Evolutionary conservation across 495 filamentous ascomycete genomes (phyloP).

Genomic region (Evernia prunastri): DNA sequence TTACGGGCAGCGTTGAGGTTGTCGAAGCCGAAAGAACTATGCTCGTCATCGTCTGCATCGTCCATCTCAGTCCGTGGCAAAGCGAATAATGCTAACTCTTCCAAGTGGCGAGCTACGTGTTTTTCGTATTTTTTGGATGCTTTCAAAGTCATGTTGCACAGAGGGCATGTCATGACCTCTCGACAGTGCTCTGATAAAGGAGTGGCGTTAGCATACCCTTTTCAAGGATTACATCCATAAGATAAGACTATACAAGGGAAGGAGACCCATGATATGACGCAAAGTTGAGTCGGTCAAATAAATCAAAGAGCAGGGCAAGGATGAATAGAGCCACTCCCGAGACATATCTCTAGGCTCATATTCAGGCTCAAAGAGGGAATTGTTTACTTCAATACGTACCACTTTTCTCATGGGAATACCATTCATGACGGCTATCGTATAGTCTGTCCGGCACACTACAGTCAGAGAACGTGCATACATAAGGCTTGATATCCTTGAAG

Average conservation of each 20-base stretch:
- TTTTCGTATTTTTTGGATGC: background rate
- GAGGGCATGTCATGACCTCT: background rate
- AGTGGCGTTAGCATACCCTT: no score
- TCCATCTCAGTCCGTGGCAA: background rate
- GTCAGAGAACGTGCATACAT: slow-evolving; percentile 21
- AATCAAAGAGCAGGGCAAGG: no score
- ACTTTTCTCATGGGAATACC: slow-evolving; percentile 22
- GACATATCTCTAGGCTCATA: no score
- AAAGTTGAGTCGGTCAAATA: no score
- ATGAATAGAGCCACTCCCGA: no score
- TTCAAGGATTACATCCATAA: no score
- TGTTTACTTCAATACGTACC: no score
- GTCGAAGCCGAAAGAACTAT: no score
- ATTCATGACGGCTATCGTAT: slow-evolving; percentile 24
- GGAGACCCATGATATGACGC: no score
- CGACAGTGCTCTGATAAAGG: background rate
- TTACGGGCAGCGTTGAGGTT: no score
- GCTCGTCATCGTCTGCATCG: background rate
- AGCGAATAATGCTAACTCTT: background rate
- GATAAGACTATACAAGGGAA: no score
- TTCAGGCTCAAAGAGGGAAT: no score
- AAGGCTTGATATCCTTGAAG: slow-evolving; percentile 25
- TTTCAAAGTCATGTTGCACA: background rate
- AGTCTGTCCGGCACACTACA: slow-evolving; percentile 16
- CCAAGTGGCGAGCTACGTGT: background rate